These are phyloP conservation scores for Fraxinus cuspidata DNA, from an alignment of 257 asterid species.

Conservation along the genomic window DNA sequence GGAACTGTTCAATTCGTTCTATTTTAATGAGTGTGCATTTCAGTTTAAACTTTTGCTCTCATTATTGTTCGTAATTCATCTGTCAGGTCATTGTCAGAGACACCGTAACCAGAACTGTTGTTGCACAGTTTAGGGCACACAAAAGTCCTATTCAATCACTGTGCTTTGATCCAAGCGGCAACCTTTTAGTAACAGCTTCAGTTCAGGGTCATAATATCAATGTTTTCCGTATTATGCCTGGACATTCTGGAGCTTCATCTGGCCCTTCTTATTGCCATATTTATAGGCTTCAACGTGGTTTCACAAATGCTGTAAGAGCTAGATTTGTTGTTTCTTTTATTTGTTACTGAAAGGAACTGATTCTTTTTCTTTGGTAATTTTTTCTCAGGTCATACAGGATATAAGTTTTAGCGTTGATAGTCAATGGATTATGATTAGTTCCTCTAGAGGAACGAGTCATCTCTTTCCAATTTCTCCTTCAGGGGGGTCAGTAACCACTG, in stretches of 20 bases:
- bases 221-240: conserved; percentile 72
- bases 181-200: conserved; percentile 74
- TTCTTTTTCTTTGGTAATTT: conserved; percentile 19
- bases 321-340: not conserved
- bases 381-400: conserved; percentile 84
- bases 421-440: conserved; percentile 57
- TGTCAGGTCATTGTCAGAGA: conserved; percentile 87
- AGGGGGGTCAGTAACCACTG: conserved; percentile 38
- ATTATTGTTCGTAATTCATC: conserved; percentile 18
- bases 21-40: not conserved
- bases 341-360: conserved; percentile 9
- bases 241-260: conserved; percentile 40
- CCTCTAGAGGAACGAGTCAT: conserved; percentile 87
- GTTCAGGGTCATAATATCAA: conserved; percentile 89
- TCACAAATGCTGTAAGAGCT: conserved; percentile 82
- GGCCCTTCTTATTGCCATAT: conserved; percentile 60
- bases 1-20: not conserved
- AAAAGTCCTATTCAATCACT: conserved; percentile 51
- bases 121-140: conserved; percentile 91
- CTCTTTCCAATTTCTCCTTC: conserved; percentile 77
- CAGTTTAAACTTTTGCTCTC: conserved; percentile 1
- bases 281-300: conserved; percentile 85
- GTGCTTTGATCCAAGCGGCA: conserved; percentile 1
- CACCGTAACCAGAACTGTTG: conserved; percentile 57
- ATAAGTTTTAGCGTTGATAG: conserved; percentile 87